Evolutionary conservation across 73 alveolate genomes (phyloP), one percentile per base, ranked within the genome.

Genomic region (Paramecium bursaria): DNA sequence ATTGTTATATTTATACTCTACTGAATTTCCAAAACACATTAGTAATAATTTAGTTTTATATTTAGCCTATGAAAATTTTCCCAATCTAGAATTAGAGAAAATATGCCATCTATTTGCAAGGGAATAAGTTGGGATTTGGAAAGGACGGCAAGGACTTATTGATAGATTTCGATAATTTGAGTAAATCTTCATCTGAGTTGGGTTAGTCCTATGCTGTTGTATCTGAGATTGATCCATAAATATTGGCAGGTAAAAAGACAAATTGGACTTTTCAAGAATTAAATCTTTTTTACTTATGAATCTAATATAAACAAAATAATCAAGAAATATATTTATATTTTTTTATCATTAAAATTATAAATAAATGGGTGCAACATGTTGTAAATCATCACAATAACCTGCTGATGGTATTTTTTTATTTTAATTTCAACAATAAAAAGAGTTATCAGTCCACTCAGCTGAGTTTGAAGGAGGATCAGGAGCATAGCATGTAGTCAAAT

Each of bases 301-400:
- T n/a, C n/a, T n/a, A n/a, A n/a, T n/a, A n/a, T n/a, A n/a, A n/a
- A n/a, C n/a, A n/a, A n/a, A n/a, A n/a, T n/a, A n/a, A n/a, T n/a
- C n/a, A n/a, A n/a, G n/a, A n/a, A n/a, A n/a, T n/a, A n/a, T n/a
- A n/a, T n/a, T n/a, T n/a, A n/a, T n/a, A n/a, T n/a, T n/a, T n/a
- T n/a, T n/a, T n/a, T n/a, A n/a, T n/a, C n/a, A n/a, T n/a, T n/a
- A n/a, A n/a, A n/a, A n/a, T n/a, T n/a, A n/a, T n/a, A n/a, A n/a
- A n/a, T n/a, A n/a, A 35, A 67, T 67, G 82, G 82, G 82, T 39
- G 82, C 82, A 67, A 67, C 60, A 4, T 67, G 82, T 67, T 67
- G 82, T 42, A 67, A 67, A 42, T 35, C 82, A 35, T 39, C 22
- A 39, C 22, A 39, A 21, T 26, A 67, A 42, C 33, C 53, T 39